Conservation (phyloP, 148 eudicot genomes). For the Vaccinium vitisidaea region DNA sequence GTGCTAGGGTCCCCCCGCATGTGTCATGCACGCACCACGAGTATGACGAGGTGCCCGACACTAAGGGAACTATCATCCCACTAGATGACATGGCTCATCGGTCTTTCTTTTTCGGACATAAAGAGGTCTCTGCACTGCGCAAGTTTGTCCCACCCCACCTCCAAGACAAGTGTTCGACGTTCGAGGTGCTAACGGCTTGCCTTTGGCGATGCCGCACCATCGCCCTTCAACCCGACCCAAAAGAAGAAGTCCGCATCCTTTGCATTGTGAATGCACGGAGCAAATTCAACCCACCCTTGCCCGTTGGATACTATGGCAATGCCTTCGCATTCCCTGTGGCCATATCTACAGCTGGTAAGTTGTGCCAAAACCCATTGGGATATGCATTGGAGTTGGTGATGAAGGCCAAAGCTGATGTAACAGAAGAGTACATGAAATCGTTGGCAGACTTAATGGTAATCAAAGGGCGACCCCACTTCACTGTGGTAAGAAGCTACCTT, state of each 20-base stretch:
- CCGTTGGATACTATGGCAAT: conserved; percentile 23
- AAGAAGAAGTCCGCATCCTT: conserved; percentile 20
- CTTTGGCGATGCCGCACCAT: conserved; percentile 26
- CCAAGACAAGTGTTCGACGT: conserved; percentile 5
- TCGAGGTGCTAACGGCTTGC: conserved; percentile 27
- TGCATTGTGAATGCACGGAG: conserved; percentile 21
- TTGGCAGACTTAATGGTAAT: conserved; percentile 20
- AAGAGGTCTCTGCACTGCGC: conserved; percentile 23
- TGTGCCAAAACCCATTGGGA: conserved; percentile 18
- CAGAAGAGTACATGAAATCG: conserved; percentile 23
- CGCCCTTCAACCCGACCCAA: conserved; percentile 21
- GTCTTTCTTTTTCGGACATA: conserved; percentile 26
- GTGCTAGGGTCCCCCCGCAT: conserved; percentile 18
- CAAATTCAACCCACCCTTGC: conserved; percentile 18
- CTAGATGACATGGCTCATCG: conserved; percentile 29
- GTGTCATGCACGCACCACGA: conserved; percentile 22
- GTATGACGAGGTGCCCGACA: conserved; percentile 23
- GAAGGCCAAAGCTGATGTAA: conserved; percentile 20
- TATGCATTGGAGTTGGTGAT: conserved; percentile 17
- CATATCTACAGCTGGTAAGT: conserved; percentile 3
- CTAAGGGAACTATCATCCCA: conserved; percentile 23
- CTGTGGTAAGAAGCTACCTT: conserved; percentile 20
- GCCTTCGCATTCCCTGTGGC: conserved; percentile 28
- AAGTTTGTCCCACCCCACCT: conserved; percentile 25
- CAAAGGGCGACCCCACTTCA: conserved; percentile 22